These are phyloP conservation scores for Aspergillus campestris DNA, from an alignment of 495 filamentous ascomycete genomes.

Conservation along the genomic window DNA sequence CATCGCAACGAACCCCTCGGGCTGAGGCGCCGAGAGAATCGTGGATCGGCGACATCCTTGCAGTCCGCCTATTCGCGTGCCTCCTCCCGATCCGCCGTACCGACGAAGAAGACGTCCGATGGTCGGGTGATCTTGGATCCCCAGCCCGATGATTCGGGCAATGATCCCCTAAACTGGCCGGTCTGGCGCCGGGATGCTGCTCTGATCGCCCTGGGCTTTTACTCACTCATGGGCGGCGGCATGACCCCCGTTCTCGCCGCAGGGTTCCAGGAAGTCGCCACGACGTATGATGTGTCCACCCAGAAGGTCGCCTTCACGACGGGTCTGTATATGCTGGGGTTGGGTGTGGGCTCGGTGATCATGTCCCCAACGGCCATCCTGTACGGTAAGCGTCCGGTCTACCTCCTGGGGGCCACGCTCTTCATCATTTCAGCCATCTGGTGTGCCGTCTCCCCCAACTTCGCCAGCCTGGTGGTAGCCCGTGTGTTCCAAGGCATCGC, in stretches of 20 bases:
- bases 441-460: conserved; percentile 79
- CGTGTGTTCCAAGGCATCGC: conserved; percentile 82
- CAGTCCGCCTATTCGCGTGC: conserved; percentile 43
- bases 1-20: conserved; percentile 78
- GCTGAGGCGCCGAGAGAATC: conserved; percentile 62
- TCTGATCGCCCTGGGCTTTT: conserved; percentile 77
- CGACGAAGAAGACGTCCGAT: conserved; percentile 69
- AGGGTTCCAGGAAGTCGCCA: conserved; percentile 76
- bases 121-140: conserved; percentile 85
- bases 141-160: conserved; percentile 82
- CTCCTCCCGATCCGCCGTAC: conserved; percentile 17
- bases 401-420: conserved; percentile 66
- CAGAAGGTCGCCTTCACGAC: conserved; percentile 81
- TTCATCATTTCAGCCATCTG: conserved; percentile 75
- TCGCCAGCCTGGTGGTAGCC: conserved; percentile 69
- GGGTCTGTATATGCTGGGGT: conserved; percentile 90
- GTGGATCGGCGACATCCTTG: conserved; percentile 69
- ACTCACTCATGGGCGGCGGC: conserved; percentile 86
- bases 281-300: conserved; percentile 59
- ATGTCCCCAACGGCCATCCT: conserved; percentile 88
- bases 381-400: conserved; percentile 86
- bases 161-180: conserved; percentile 94
- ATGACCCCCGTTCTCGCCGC: conserved; percentile 90
- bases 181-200: conserved; percentile 74
- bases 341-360: conserved; percentile 76